Base-by-base conservation (phyloP, 805 yeast genomes). In the Scheffersomyces coipomensis region DNA sequence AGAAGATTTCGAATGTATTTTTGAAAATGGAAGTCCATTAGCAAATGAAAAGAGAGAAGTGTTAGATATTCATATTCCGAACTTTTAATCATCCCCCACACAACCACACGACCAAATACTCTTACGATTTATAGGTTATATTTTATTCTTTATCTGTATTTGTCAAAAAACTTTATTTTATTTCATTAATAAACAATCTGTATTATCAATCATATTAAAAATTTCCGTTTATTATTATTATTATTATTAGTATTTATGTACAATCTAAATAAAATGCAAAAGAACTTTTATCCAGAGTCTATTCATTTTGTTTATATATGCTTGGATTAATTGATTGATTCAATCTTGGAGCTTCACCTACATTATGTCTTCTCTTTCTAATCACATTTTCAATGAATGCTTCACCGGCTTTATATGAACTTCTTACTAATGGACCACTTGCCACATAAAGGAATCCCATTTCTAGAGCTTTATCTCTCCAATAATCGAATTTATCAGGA, bases 351-450 rank as follows among this genome's bases (percentile, higher is more conserved):
- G 61, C 43, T 40, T 68, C 73, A 5, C 75, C 75, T 10, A 69
- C 75, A 45, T 69, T 70, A 44, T 78, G 76, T 55, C 68, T 71
- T 62, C 93, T 80, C 66, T 86, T 85, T 55, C 82, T 83, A 42
- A 91, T 72, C 22, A 93, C 93, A 56, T 93, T 93, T 63, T 93
- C 98, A 54, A 93, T 90, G 55, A 89, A 93, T 2, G 95, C 87
- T 64, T 93, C 99, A 44, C 99, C 99, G 19, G 99, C 99, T 64
- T 93, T 93, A 67, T 93, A 93, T 2, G 96, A 86, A 1, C 97
- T 88, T 61, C 99, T 80, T 4, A 93, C 98, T 54, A 93, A 73
- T 2, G 99, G 99, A 4, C 98, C 99, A 44, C 95, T 83, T 2
- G 99, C 99, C 62, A 97, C 95, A 59, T 93, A 91, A 35, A 89